Evolutionary conservation across 1,284 basidiomycete species (phyloP), one percentile per base, ranked within the genome.

Genomic region (Xanthoconium separans): DNA sequence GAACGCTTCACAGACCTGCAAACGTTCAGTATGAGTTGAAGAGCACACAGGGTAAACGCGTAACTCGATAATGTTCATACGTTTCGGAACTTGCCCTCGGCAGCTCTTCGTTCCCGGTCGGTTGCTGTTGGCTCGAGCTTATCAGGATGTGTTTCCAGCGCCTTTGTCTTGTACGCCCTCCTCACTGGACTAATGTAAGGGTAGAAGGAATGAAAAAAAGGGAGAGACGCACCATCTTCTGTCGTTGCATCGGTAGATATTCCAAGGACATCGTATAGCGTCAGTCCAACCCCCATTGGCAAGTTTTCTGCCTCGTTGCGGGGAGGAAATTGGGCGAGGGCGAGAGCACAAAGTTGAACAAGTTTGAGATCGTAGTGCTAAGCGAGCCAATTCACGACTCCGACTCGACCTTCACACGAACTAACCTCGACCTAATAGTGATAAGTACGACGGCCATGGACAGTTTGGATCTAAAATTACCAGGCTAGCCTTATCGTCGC

Each of bases 131-230:
- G 79, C 15, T 78, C 77, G 39, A 84, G 76, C 61, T 84, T 84
- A 61, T 87, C 84, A 11, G 84, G 84, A 64, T 87, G 84, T 7
- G 85, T 87, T 64, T 81, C 79, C 30, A 87, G 71, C 10, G 79
- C 83, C 55, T 77, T 79, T 56, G 76, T 77, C 58, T 77, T 81
- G 68, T 86, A 87, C 3, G 83, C 85, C 62, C 75, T 82, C 51
- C 81, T 79, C 55, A 87, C 84, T 87, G 55, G 18, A 22, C 20
- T 27, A 15, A 36, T 20, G 50, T 56, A 3, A 57, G 44, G 48
- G 50, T 33, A 29, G 45, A 27, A 44, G 30, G n/a, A 39, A 34
- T 1, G 13, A 20, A 33, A 7, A 29, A 33, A 44, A 34, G n/a
- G 8, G 9, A 7, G 44, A 24, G 39, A 69, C 73, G 20, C 44